A percentile compares a stretch with the other conserved stretches of the same genome.
Evolutionary conservation across 1,284 basidiomycete genomes (phyloP).

Genomic region (Psilocybe mexicana): DNA sequence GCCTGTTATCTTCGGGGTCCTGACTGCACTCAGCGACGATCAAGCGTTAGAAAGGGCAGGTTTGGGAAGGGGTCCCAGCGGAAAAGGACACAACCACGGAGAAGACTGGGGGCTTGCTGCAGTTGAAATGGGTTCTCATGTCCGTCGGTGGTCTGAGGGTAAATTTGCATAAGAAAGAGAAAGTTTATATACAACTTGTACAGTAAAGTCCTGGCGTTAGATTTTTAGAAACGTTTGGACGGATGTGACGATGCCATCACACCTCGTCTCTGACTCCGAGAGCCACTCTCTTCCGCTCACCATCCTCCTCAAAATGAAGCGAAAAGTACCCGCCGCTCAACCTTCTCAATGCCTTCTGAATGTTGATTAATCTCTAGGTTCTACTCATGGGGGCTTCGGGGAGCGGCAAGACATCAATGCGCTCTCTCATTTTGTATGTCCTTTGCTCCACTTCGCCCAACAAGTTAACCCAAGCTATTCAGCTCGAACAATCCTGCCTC

Average conservation of each 20-base stretch:
- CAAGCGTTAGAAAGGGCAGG: constrained; percentile 94
- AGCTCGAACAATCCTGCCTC: constrained; percentile 95
- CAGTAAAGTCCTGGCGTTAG: background rate
- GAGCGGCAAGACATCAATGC: constrained; percentile 94
- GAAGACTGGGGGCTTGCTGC: constrained; percentile 96
- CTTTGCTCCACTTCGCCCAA: constrained; percentile 13
- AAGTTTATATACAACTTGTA: constrained; percentile 1
- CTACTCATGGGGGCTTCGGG: constrained; percentile 94
- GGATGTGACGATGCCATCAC: constrained; percentile 9
- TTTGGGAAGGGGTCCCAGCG: constrained; percentile 55
- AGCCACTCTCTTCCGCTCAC: constrained; percentile 9
- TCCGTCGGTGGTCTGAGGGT: constrained; percentile 75
- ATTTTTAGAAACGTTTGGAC: background rate
- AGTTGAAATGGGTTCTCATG: constrained; percentile 86
- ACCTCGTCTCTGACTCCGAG: constrained; percentile 4
- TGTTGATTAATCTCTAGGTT: constrained; percentile 52
- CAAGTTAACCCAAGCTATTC: constrained; percentile 12
- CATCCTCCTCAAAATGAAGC: constrained; percentile 46
- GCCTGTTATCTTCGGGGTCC: constrained; percentile 96
- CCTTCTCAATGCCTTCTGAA: background rate
- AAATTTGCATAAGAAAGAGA: constrained; percentile 46
- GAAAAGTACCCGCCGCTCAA: constrained; percentile 40
- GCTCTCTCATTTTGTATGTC: constrained; percentile 95
- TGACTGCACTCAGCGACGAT: constrained; percentile 92
- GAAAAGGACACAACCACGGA: constrained; percentile 89